Conservation (phyloP, 192 early-diverging fungal species). For the Podila epigama region DNA sequence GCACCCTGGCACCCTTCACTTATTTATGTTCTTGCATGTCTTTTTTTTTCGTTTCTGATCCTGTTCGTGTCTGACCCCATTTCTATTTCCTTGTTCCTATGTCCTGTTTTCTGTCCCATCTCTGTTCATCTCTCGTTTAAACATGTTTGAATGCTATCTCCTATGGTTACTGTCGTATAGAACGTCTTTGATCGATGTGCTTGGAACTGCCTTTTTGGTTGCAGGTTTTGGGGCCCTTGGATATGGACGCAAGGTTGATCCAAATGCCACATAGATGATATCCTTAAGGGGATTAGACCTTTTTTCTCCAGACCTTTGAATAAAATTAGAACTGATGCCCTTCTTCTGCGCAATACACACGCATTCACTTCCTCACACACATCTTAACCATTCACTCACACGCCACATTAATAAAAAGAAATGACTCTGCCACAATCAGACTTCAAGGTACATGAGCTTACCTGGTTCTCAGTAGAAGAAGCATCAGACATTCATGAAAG, state of each 20-base stretch:
- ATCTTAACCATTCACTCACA: background rate
- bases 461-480: background rate
- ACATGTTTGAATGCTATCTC: background rate
- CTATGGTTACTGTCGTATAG: slow-evolving; percentile 36
- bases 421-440: slow-evolving; percentile 33
- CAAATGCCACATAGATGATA: background rate
- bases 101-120: background rate
- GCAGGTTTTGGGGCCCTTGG: slow-evolving; percentile 37
- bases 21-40: background rate
- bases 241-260: slow-evolving; percentile 13
- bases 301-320: too few species aligned
- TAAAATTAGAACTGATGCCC: too few species aligned
- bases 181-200: slow-evolving; percentile 75
- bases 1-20: background rate
- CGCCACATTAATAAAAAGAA: background rate
- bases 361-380: too few species aligned
- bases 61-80: background rate
- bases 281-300: too few species aligned
- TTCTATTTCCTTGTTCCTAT: background rate
- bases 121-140: too few species aligned
- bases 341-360: too few species aligned
- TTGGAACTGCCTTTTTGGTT: slow-evolving; percentile 71
- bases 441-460: slow-evolving; percentile 21
- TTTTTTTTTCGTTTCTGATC: background rate
- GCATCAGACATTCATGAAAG: background rate